Percentiles rank a stretch among this genome's conserved stretches.
Conservation (phyloP, 331 rosid genomes). For the Malus hybrid region DNA sequence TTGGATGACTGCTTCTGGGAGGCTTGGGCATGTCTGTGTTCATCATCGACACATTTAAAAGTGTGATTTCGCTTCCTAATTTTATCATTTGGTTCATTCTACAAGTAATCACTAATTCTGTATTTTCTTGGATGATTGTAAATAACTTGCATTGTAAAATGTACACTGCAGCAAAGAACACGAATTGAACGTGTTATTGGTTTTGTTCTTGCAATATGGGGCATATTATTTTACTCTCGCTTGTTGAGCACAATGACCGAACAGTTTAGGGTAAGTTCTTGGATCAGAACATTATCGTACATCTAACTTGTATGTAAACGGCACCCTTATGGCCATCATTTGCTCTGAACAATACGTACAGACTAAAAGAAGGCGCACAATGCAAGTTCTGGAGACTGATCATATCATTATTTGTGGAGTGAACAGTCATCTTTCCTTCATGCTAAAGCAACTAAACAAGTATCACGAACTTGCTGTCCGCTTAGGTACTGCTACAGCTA, state of each 20-base stretch:
- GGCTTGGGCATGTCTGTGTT: slow-evolving; percentile 95
- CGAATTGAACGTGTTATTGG: slow-evolving; percentile 89
- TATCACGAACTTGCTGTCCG: slow-evolving; percentile 82
- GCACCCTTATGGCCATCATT: slow-evolving; percentile 23
- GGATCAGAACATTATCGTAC: slow-evolving; percentile 14
- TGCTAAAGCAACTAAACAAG: slow-evolving; percentile 78
- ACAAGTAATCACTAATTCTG: not conserved
- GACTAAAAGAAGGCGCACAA: slow-evolving; percentile 85
- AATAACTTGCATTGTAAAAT: slow-evolving; percentile 21
- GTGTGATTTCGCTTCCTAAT: slow-evolving; percentile 35
- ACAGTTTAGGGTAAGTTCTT: slow-evolving; percentile 80
- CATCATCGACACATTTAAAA: slow-evolving; percentile 81
- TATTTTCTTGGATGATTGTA: slow-evolving; percentile 4
- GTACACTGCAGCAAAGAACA: slow-evolving; percentile 60
- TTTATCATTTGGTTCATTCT: slow-evolving; percentile 2
- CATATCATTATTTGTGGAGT: slow-evolving; percentile 94
- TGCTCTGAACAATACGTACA: slow-evolving; percentile 78
- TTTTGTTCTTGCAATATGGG: slow-evolving; percentile 91
- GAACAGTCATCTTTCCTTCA: slow-evolving; percentile 77
- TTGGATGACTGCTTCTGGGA: slow-evolving; percentile 97
- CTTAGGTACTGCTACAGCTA: slow-evolving; percentile 90
- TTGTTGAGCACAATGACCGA: slow-evolving; percentile 92
- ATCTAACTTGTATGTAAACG: slow-evolving; percentile 9
- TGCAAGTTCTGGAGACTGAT: slow-evolving; percentile 88
- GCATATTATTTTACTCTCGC: slow-evolving; percentile 85